Percentiles rank a stretch among this genome's conserved stretches.
Conservation (phyloP, 257 asterid genomes). For the Fraxinus excelsior region DNA sequence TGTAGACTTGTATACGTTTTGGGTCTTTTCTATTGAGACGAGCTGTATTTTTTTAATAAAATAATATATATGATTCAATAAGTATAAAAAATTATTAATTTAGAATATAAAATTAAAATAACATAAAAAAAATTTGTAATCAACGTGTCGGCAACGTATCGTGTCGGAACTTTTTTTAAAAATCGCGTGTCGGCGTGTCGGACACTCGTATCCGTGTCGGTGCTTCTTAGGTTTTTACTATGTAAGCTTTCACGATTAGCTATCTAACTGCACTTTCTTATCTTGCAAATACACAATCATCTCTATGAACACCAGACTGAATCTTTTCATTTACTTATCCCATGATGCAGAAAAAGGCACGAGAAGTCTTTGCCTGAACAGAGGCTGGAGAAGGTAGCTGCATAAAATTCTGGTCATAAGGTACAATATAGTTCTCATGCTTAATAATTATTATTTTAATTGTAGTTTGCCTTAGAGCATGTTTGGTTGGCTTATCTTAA, state of each 20-base stretch:
- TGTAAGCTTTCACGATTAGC: background rate
- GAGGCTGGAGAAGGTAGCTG: constrained; percentile 40
- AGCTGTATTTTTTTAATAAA: too few relatives aligned
- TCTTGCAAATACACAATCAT: background rate
- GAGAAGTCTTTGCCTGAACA: constrained; percentile 26
- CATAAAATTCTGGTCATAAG: constrained; percentile 33
- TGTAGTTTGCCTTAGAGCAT: background rate
- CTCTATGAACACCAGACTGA: background rate
- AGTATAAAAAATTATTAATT: too few relatives aligned
- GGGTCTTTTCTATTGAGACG: too few relatives aligned
- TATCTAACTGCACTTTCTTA: constrained; percentile 5
- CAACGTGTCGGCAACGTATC: too few relatives aligned
- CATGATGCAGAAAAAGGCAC: constrained; percentile 46
- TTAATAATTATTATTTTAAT: constrained; percentile 4
- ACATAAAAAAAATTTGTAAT: too few relatives aligned
- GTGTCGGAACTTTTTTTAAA: too few relatives aligned
- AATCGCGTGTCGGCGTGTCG: too few relatives aligned
- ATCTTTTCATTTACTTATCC: constrained; percentile 10
- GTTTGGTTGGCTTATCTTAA: background rate
- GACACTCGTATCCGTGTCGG: too few relatives aligned
- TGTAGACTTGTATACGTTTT: too few relatives aligned
- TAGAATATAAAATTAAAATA: too few relatives aligned
- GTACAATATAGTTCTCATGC: constrained; percentile 29
- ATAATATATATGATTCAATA: too few relatives aligned
- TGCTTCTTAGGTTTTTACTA: too few relatives aligned